Base-by-base conservation (phyloP, 2,329 filamentous ascomycete species). In the Colletotrichum tofieldiae region DNA sequence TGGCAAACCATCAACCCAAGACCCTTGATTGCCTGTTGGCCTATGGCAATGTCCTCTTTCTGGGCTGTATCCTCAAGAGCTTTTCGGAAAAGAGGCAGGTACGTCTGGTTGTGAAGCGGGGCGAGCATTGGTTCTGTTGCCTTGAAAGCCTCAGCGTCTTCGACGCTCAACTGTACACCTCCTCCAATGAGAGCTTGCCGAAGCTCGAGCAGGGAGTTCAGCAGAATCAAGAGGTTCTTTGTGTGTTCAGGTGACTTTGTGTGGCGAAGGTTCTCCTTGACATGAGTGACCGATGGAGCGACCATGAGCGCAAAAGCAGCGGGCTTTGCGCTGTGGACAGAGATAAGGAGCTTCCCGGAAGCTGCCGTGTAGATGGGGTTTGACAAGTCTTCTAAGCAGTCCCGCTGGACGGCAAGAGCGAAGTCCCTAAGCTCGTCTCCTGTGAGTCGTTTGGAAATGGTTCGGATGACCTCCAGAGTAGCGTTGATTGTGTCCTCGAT, bases 401-500 rank as follows among this genome's bases (percentile, higher is more conserved):
- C 89, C 43, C 84, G 83, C 71, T 87, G 87, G 5, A 88, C 84
- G 14, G 83, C 80, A 41, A 86, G 78, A 2, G 86, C 79, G 72
- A 89, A 90, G 26, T 83, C 81, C 43, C 82, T 80, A 9, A 89
- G 81, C 61, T 84, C 78, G 3, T 84, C 81, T 4, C 81, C 84
- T 12, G 84, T 81, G 3, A 90, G 81, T 58, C 83, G 82, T 11
- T 79, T 82, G 0, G 87, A 82, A 3, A 90, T 81, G 12, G 86
- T 82, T 43, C 85, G 84, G 64, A 91, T 84, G 4, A 89, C 87
- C 56, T 86, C 86, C 20, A 91, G 79, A 0, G 89, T 90, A 3
- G 86, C 86, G 77, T 89, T 86, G 18, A 90, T 87, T 0, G 85
- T 86, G 73, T 90, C 89, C 71, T 87, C 85, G 11, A 89, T 84